Conservation (phyloP, 2,329 filamentous ascomycete genomes). For the Verticillium zaregamsianum region DNA sequence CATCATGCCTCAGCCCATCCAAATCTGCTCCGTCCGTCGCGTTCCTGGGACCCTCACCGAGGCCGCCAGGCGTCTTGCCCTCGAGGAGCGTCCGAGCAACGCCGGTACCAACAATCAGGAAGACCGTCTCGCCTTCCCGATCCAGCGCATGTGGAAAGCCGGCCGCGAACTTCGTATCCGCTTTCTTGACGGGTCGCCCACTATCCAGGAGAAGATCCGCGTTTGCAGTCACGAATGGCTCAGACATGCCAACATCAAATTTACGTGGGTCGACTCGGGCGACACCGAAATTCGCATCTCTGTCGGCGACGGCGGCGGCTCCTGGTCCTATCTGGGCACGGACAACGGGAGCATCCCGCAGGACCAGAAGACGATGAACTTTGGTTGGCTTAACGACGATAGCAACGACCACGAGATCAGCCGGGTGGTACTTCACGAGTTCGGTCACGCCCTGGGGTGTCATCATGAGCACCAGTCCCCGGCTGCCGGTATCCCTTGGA, state of each 20-base stretch:
- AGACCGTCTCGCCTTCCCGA: background rate
- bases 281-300: constrained; percentile 12
- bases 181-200: background rate
- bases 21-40: background rate
- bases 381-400: constrained; percentile 16
- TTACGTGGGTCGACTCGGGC: constrained; percentile 8
- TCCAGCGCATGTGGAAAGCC: background rate
- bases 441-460: constrained; percentile 23
- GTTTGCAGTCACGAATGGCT: constrained; percentile 4
- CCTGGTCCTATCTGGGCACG: constrained; percentile 10
- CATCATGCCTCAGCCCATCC: background rate
- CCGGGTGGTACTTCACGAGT: constrained; percentile 19
- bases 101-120: background rate
- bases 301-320: constrained; percentile 3
- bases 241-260: constrained; percentile 10
- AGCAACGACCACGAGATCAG: constrained; percentile 13
- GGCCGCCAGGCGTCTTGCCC: background rate
- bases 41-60: background rate
- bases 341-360: constrained; percentile 1
- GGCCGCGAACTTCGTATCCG: background rate
- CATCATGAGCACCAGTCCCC: constrained; percentile 22
- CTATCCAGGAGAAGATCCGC: background rate
- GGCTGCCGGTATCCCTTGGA: constrained; percentile 17
- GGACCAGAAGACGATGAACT: constrained; percentile 18
- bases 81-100: background rate